Base-by-base conservation (phyloP, 2,329 filamentous ascomycete genomes). In the Trichoderma oligosporum region DNA sequence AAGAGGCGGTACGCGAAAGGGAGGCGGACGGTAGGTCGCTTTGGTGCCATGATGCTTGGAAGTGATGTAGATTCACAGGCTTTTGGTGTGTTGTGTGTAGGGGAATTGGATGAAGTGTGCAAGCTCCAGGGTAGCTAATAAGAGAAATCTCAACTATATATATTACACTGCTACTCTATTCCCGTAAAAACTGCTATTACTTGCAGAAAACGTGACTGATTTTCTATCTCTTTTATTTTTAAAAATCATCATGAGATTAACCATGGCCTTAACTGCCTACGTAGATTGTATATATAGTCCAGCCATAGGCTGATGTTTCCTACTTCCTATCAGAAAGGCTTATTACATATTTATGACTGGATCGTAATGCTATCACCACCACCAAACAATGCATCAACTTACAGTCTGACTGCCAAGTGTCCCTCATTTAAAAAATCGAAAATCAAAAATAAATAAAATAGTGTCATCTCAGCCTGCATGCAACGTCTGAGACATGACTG, bases 1-100 rank as follows among this genome's bases (percentile, higher is more conserved):
- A 92, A 90, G 67, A 86, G 64, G 58, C 81, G 80, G 74, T 92
- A 92, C 61, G 77, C 63, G 33, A 79, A 63, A 20, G 87, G 86
- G 35, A 89, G 78, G 56, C 68, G 68, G 60, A 79, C 74, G 44
- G 75, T 74, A 55, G 63, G 59, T 14, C 65, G 65, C 11, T 60
- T 60, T 6, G 64, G 35, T 27, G 65, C 61, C 68, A 71, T 70
- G 46, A 9, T 59, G 49, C 20, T n/a, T 31, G 27, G 27, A 5
- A 11, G 6, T 11, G 11, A 31, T 31, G 27, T 31, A n/a, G n/a
- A n/a, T n/a, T n/a, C n/a, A n/a, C n/a, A n/a, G n/a, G n/a, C n/a
- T n/a, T n/a, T n/a, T n/a, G n/a, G n/a, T n/a, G n/a, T n/a, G n/a
- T n/a, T n/a, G n/a, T n/a, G n/a, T n/a, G n/a, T n/a, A 39, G 36